These are phyloP conservation scores for Sporothrix euskadiensis DNA, from an alignment of 2,329 filamentous ascomycete species.

Conservation along the genomic window DNA sequence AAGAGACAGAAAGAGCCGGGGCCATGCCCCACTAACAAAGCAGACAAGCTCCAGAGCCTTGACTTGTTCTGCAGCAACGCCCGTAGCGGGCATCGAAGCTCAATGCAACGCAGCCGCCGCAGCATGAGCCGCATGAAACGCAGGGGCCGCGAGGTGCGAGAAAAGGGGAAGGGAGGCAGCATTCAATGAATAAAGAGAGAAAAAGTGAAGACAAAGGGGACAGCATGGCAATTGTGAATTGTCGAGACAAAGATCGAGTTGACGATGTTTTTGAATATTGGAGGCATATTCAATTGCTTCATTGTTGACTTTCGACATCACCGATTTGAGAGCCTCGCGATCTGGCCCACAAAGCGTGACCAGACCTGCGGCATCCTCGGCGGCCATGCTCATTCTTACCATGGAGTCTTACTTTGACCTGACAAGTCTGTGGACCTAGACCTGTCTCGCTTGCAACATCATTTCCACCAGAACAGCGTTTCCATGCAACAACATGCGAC, in stretches of 20 bases:
- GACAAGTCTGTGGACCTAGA: background rate
- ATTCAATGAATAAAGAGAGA: background rate
- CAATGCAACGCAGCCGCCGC: slow-evolving; percentile 19
- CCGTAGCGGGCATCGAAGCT: background rate
- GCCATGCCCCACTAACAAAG: slow-evolving; percentile 5
- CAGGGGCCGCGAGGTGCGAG: background rate
- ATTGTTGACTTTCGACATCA: background rate
- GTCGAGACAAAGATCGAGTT: background rate
- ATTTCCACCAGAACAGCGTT: background rate
- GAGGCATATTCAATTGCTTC: background rate
- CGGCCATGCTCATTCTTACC: background rate
- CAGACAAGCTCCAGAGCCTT: background rate
- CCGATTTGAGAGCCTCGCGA: background rate
- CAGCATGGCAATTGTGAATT: background rate
- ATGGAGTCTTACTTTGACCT: background rate
- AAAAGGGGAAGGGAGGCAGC: background rate
- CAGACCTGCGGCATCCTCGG: background rate
- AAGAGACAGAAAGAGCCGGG: background rate
- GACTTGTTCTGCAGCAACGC: background rate
- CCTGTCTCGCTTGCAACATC: background rate
- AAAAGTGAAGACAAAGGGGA: background rate
- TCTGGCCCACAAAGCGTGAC: background rate
- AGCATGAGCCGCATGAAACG: slow-evolving; percentile 23
- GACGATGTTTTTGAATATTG: background rate
- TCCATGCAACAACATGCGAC: slow-evolving; percentile 16